A percentile compares a stretch with the other conserved stretches of the same genome.
Evolutionary conservation across 1,139 yeast genomes (phyloP).

Genomic region (Lodderomyces elongisporus): DNA sequence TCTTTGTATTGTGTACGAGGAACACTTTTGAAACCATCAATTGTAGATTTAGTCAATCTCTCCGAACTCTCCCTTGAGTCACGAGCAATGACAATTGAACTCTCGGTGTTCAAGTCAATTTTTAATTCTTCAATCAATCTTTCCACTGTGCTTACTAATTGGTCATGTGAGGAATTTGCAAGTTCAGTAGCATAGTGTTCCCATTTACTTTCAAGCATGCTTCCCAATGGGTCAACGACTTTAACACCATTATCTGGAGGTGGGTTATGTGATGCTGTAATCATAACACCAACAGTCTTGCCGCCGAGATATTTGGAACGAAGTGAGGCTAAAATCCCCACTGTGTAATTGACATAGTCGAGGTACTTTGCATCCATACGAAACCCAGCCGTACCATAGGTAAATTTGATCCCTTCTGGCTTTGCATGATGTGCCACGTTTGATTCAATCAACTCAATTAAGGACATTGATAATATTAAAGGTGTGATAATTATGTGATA

Average conservation of each 20-base stretch:
- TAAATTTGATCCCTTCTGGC: slow-evolving; percentile 43
- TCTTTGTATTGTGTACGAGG: slow-evolving; percentile 45
- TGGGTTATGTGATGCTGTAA: slow-evolving; percentile 96
- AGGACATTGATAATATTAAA: too few species aligned
- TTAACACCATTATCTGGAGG: slow-evolving; percentile 96
- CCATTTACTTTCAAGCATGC: slow-evolving; percentile 85
- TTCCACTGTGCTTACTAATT: slow-evolving; percentile 23
- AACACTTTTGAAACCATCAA: slow-evolving; percentile 57
- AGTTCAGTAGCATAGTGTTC: slow-evolving; percentile 73
- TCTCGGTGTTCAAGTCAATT: slow-evolving; percentile 34
- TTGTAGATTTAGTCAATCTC: slow-evolving; percentile 54
- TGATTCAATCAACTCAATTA: slow-evolving; percentile 10
- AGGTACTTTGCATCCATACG: slow-evolving; percentile 67
- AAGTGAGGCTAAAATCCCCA: slow-evolving; percentile 76
- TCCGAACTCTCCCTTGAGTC: slow-evolving; percentile 82
- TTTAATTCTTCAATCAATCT: slow-evolving; percentile 27
- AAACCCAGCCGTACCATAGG: slow-evolving; percentile 97
- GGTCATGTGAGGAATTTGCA: slow-evolving; percentile 61
- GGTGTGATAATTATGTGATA: not conserved
- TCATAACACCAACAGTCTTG: slow-evolving; percentile 81
- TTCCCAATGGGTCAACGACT: slow-evolving; percentile 89
- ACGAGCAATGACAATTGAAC: slow-evolving; percentile 53
- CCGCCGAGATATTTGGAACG: slow-evolving; percentile 71
- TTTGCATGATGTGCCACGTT: slow-evolving; percentile 31
- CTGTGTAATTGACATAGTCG: slow-evolving; percentile 81